Evolutionary conservation across 2,329 filamentous ascomycete species (phyloP).

Genomic region (Paraconiothyrium sp.): DNA sequence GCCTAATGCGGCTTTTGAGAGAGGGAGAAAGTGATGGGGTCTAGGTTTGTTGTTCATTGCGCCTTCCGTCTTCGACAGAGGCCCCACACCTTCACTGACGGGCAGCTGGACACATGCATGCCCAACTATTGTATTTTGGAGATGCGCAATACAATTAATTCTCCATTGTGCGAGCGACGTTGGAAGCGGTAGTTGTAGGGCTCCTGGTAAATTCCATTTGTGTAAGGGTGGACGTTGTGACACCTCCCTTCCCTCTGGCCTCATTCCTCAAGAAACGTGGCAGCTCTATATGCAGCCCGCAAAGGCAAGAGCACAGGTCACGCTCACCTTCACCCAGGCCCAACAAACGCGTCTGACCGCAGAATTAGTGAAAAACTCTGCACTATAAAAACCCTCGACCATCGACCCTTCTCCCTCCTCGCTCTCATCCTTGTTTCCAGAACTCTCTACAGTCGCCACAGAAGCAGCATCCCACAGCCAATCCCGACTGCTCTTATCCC

Average conservation of each 20-base stretch:
- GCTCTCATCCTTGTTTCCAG: background rate
- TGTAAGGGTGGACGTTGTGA: background rate
- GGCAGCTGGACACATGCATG: too few relatives aligned
- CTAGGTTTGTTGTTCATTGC: background rate
- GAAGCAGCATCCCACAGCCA: background rate
- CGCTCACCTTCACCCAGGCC: background rate
- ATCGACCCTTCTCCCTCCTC: background rate
- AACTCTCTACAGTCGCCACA: background rate
- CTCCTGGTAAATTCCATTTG: background rate
- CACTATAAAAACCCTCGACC: slow-evolving; percentile 2
- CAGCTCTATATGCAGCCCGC: slow-evolving; percentile 2
- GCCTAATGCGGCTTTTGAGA: background rate
- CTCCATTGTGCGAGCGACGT: background rate
- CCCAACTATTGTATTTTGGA: too few relatives aligned
- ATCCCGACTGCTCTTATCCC: too few relatives aligned
- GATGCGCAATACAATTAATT: background rate
- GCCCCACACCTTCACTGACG: background rate
- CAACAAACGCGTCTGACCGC: background rate
- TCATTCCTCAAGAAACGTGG: slow-evolving; percentile 8
- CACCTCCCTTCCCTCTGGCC: background rate
- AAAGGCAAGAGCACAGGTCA: background rate
- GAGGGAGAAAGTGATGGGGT: background rate
- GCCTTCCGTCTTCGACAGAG: background rate
- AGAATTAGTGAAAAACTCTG: background rate
- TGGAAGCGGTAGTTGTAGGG: background rate